Conservation (phyloP, 2,329 filamentous ascomycete species). For the Penicillium sp. region DNA sequence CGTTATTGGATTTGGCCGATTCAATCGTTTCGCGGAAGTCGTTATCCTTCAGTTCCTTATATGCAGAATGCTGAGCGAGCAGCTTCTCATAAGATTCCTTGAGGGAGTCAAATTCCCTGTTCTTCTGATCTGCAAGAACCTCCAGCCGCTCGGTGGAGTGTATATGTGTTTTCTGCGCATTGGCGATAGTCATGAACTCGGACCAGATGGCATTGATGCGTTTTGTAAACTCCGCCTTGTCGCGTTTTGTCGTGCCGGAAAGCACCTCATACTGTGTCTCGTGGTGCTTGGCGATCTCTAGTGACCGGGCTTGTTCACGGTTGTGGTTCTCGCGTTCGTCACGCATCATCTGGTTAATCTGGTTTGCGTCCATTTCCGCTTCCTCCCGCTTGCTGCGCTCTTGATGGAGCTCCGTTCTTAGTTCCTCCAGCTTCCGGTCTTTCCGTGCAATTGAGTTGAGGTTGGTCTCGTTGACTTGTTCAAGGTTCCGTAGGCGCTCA, state of each 20-base stretch:
- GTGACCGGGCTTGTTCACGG: slow-evolving; percentile 37
- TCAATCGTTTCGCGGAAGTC: slow-evolving; percentile 37
- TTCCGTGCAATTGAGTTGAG: slow-evolving; percentile 46
- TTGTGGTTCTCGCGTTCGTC: slow-evolving; percentile 42
- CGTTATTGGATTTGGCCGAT: slow-evolving; percentile 29
- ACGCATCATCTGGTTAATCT: slow-evolving; percentile 38
- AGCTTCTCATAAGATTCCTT: slow-evolving; percentile 42
- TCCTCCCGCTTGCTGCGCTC: slow-evolving; percentile 42
- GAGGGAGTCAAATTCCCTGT: slow-evolving; percentile 41
- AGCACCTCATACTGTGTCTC: slow-evolving; percentile 46
- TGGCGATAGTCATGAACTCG: slow-evolving; percentile 34
- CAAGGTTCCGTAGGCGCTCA: slow-evolving; percentile 46
- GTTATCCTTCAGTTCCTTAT: slow-evolving; percentile 43
- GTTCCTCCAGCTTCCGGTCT: slow-evolving; percentile 48
- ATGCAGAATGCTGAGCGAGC: slow-evolving; percentile 40
- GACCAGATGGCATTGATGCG: slow-evolving; percentile 39
- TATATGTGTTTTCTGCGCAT: slow-evolving; percentile 37
- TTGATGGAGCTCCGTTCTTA: slow-evolving; percentile 41
- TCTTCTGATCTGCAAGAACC: slow-evolving; percentile 47
- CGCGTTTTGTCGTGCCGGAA: slow-evolving; percentile 39
- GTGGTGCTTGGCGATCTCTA: slow-evolving; percentile 40
- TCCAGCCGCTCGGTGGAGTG: slow-evolving; percentile 42
- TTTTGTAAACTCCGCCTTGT: slow-evolving; percentile 40
- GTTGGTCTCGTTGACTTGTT: slow-evolving; percentile 48
- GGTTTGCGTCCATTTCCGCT: slow-evolving; percentile 41